Evolutionary conservation across 495 filamentous ascomycete genomes (phyloP).

Genomic region (Penicillium cosmopolitanum): DNA sequence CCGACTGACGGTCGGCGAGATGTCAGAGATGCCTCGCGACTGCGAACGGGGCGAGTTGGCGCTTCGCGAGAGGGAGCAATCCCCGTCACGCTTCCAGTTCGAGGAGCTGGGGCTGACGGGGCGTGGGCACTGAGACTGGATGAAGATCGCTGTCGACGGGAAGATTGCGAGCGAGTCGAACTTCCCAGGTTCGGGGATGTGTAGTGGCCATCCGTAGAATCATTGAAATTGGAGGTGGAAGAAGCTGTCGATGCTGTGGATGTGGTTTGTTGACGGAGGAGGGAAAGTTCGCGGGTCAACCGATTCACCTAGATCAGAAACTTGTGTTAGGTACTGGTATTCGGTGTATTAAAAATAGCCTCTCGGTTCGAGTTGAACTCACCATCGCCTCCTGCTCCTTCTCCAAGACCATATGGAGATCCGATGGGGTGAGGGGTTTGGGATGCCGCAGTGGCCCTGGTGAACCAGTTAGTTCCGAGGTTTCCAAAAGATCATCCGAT

Average conservation of each 20-base stretch:
- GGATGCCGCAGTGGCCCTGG: conserved; percentile 76
- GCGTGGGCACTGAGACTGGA: conserved; percentile 61
- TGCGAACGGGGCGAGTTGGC: conserved; percentile 30
- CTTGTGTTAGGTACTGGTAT: background rate
- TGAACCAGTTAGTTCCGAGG: background rate
- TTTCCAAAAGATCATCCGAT: background rate
- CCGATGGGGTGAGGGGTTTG: conserved; percentile 80
- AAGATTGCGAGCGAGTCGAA: conserved; percentile 57
- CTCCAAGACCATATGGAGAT: conserved; percentile 84
- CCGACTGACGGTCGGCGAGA: conserved; percentile 47
- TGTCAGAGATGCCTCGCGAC: conserved; percentile 47
- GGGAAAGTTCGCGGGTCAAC: conserved; percentile 80
- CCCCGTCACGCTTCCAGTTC: conserved; percentile 49
- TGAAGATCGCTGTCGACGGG: conserved; percentile 67
- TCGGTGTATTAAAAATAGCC: background rate
- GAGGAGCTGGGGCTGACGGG: conserved; percentile 48
- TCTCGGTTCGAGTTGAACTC: conserved; percentile 29
- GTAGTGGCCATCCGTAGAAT: conserved; percentile 48
- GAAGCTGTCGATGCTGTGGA: conserved; percentile 82
- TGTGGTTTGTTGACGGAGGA: conserved; percentile 79
- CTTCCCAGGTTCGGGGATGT: conserved; percentile 53
- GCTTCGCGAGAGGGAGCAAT: conserved; percentile 51
- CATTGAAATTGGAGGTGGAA: conserved; percentile 67
- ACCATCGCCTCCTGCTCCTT: conserved; percentile 96
- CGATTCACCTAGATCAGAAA: conserved; percentile 72